Percentiles rank a stretch among this genome's conserved stretches.
Conservation (phyloP, 2,329 filamentous ascomycete species). For the Bipolaris victoriae region DNA sequence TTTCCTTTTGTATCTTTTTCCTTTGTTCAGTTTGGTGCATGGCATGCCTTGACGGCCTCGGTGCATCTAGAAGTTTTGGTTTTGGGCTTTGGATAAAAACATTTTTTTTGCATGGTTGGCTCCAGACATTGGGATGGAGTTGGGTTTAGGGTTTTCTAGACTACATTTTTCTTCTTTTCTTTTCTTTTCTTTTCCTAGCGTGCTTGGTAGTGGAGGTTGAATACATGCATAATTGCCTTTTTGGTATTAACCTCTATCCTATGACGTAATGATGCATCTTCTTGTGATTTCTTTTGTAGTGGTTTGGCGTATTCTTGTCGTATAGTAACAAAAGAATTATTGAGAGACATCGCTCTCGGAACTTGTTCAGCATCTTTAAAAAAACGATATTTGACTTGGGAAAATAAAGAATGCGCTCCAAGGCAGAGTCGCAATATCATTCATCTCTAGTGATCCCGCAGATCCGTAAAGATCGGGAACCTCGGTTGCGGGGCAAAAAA, state of each 20-base stretch:
- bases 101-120: background rate
- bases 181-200: background rate
- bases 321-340: background rate
- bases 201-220: background rate
- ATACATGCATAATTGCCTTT: background rate
- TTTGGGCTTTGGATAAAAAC: constrained; percentile 1
- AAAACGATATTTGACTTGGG: too few species aligned
- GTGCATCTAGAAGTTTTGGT: constrained; percentile 3
- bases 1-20: constrained; percentile 6
- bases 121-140: background rate
- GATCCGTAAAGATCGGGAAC: too few species aligned
- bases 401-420: too few species aligned
- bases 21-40: background rate
- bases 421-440: too few species aligned
- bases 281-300: background rate
- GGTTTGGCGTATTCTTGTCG: background rate
- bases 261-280: background rate
- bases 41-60: background rate
- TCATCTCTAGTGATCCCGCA: too few species aligned
- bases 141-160: background rate
- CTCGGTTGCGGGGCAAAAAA: too few species aligned
- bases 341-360: background rate
- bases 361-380: too few species aligned
- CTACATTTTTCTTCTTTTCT: background rate
- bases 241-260: background rate